Evolutionary conservation across 208 protist species (phyloP).

Genomic region (Acanthamoeba comandoni): DNA sequence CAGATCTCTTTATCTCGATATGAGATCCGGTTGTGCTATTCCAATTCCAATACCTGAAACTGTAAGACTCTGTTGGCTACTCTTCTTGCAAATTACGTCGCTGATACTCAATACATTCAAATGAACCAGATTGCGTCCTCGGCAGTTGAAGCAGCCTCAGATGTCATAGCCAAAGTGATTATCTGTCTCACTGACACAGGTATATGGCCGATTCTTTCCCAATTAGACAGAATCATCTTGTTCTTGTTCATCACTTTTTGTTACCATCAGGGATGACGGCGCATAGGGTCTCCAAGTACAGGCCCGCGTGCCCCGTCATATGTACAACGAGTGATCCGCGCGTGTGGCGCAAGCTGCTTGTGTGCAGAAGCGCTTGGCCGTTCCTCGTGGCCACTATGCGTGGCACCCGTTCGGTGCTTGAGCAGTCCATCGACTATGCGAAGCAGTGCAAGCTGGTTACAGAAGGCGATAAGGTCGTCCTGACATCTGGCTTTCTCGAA

Average conservation of each 20-base stretch:
- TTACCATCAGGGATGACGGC: slow-evolving; percentile 89
- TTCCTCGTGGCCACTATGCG: slow-evolving; percentile 75
- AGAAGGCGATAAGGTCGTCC: slow-evolving; percentile 74
- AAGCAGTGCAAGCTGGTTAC: slow-evolving; percentile 35
- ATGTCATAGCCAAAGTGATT: slow-evolving; percentile 92
- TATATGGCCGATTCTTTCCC: not conserved
- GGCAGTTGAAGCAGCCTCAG: slow-evolving; percentile 94
- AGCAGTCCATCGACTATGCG: slow-evolving; percentile 80
- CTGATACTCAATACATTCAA: slow-evolving; percentile 88
- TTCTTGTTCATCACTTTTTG: slow-evolving; percentile 22
- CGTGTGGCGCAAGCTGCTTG: slow-evolving; percentile 78
- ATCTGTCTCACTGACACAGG: slow-evolving; percentile 93
- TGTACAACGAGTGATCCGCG: slow-evolving; percentile 68
- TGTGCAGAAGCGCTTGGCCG: slow-evolving; percentile 38
- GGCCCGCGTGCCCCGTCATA: slow-evolving; percentile 94
- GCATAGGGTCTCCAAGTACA: slow-evolving; percentile 95
- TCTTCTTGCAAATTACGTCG: slow-evolving; percentile 6
- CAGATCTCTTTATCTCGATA: slow-evolving; percentile 34
- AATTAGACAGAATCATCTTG: slow-evolving; percentile 13
- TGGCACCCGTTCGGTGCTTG: slow-evolving; percentile 82
- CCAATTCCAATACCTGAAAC: slow-evolving; percentile 19
- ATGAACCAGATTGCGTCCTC: slow-evolving; percentile 94
- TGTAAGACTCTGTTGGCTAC: slow-evolving; percentile 24
- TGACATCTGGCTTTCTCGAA: slow-evolving; percentile 82
- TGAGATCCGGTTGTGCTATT: not conserved